Base-by-base conservation (phyloP, 2,329 filamentous ascomycete species). In the Arachnomyces sp. region DNA sequence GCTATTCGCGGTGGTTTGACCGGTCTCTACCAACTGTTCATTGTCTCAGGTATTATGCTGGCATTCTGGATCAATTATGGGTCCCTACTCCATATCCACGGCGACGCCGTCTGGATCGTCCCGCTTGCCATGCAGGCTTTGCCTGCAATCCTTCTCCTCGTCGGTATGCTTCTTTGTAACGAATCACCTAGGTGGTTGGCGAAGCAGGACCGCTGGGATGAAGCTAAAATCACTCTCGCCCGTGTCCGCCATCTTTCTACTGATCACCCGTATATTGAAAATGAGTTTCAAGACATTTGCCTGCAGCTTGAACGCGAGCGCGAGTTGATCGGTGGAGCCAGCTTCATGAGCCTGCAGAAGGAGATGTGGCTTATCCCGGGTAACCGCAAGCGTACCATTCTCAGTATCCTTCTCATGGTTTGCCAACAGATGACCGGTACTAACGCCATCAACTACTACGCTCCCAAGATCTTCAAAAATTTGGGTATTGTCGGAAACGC, bases 101-200 rank as follows among this genome's bases (percentile, higher is more conserved):
- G 74, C 18, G 63, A 69, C 3, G 66, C 72, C 4, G 66, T 71
- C 33, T 84, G 73, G 54, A 67, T 80, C 29, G 67, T 84, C 1
- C 81, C 82, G 0, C 66, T 86, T 3, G 71, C 75, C 7, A 69
- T 84, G 44, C 82, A 86, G 57, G 72, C 69, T 38, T 63, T 84
- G 3, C 81, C 82, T 0, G 80, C 80, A 1, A 48, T 77, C 4
- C 60, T 81, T 16, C 67, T 86, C 11, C 65, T 81, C 21, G 25
- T 66, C 12, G 76, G 77, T 48, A 82, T 86, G 71, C 54, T 75
- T 2, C 57, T 80, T 37, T 81, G 78, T 53, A 73, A 76, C 52
- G 80, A 84, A 52, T 80, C 77, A 5, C 80, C 81, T 11, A 73
- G 82, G 48, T 85, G 77, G 74, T 72, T 82, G 16, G 82, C 80